These are phyloP conservation scores for Alternaria novae-zelandiae DNA, from an alignment of 2,329 filamentous ascomycete species.

Conservation along the genomic window DNA sequence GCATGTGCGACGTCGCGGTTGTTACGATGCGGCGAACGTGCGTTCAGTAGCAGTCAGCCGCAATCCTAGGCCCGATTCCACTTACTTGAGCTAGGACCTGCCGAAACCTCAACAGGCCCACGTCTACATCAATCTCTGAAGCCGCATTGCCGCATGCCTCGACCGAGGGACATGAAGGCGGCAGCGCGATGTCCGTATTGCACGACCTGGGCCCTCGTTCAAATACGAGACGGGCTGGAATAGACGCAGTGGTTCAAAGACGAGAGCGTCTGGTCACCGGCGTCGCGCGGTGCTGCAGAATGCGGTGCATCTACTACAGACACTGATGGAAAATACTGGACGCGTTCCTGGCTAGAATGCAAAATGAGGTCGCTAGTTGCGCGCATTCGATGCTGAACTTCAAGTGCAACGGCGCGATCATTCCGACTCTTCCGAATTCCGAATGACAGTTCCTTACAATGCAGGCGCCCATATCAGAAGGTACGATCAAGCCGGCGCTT, in stretches of 20 bases:
- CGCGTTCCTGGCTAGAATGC: neutral
- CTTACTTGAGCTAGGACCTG: neutral
- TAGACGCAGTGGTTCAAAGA: neutral
- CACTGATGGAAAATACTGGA: neutral
- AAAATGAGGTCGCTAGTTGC: neutral
- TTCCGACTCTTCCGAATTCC: neutral
- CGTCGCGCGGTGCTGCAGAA: neutral
- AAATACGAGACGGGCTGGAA: no score
- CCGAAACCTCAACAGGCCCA: neutral
- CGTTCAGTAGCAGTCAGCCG: neutral
- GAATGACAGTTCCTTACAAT: neutral
- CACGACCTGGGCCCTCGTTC: neutral
- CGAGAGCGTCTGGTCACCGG: neutral
- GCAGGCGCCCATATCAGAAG: neutral
- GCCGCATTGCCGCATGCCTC: neutral
- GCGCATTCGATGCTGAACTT: neutral
- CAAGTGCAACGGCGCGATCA: neutral
- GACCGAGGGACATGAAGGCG: neutral
- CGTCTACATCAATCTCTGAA: neutral
- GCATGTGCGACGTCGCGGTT: neutral
- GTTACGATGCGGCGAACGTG: neutral
- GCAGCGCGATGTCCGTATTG: neutral
- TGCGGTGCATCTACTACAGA: neutral
- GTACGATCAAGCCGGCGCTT: neutral
- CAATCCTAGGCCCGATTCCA: neutral